A percentile compares a stretch with the other conserved stretches of the same genome.
Conservation (phyloP, 2,329 filamentous ascomycete species). For the Akanthomyces lecanii region DNA sequence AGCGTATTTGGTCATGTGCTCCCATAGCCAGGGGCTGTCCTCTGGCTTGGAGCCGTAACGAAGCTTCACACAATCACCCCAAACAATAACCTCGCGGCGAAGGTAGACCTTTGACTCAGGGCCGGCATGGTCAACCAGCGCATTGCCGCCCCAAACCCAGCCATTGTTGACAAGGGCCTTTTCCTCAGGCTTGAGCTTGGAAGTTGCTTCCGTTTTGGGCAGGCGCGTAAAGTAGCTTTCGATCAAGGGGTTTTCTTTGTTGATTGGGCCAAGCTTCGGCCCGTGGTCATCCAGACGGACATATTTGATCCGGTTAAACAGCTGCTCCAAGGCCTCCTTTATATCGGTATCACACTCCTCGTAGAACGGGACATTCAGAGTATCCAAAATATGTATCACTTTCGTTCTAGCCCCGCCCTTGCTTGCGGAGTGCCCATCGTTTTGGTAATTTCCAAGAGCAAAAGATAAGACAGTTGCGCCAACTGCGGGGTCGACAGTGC, state of each 20-base stretch:
- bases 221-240: slow-evolving; percentile 94
- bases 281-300: slow-evolving; percentile 88
- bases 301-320: slow-evolving; percentile 95
- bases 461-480: slow-evolving; percentile 53
- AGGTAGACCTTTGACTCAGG: slow-evolving; percentile 88
- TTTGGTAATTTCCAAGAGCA: slow-evolving; percentile 55
- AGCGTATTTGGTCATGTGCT: slow-evolving; percentile 92
- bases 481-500: slow-evolving; percentile 64
- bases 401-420: slow-evolving; percentile 49
- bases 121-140: slow-evolving; percentile 88
- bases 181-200: slow-evolving; percentile 69
- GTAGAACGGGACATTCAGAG: slow-evolving; percentile 84
- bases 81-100: slow-evolving; percentile 92
- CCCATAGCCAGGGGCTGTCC: slow-evolving; percentile 92
- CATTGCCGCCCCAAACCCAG: slow-evolving; percentile 98
- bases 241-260: slow-evolving; percentile 72
- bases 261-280: slow-evolving; percentile 78
- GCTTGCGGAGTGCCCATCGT: slow-evolving; percentile 41
- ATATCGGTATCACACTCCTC: slow-evolving; percentile 85
- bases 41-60: slow-evolving; percentile 76
- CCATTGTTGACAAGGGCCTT: slow-evolving; percentile 90
- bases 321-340: slow-evolving; percentile 78
- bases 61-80: slow-evolving; percentile 97
- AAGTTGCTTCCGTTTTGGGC: slow-evolving; percentile 71
- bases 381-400: slow-evolving; percentile 65